These are phyloP conservation scores for Plasmodium gonderi DNA, from an alignment of 169 alveolate genomes.

Conservation along the genomic window DNA sequence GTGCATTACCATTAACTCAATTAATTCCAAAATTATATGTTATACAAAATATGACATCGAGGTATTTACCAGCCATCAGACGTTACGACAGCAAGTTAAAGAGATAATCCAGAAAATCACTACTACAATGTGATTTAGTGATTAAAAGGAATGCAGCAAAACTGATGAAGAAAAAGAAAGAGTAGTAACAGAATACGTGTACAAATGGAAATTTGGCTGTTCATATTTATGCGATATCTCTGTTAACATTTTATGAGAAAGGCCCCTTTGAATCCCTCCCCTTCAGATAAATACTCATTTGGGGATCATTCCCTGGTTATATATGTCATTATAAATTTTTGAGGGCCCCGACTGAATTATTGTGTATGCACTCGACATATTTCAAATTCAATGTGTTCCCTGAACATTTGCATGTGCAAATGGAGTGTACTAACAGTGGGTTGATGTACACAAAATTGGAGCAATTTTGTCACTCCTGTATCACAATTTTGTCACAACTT, in stretches of 20 bases:
- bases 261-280: no score
- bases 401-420: no score
- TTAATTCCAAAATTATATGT: slow-evolving; percentile 30
- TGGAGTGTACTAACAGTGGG: no score
- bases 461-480: not conserved
- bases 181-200: not conserved
- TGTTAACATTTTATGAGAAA: no score
- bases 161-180: not conserved
- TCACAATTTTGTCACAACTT: not conserved
- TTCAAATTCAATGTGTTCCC: no score
- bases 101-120: slow-evolving; percentile 11
- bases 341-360: no score
- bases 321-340: no score
- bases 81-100: slow-evolving; percentile 20
- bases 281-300: not conserved
- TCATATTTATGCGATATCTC: not conserved
- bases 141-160: not conserved
- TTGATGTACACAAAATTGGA: not conserved
- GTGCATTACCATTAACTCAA: slow-evolving; percentile 36
- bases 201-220: not conserved
- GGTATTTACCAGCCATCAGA: slow-evolving; percentile 14
- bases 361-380: no score
- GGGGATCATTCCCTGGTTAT: no score
- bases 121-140: not conserved
- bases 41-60: slow-evolving; percentile 59